Evolutionary conservation across 257 asterid genomes (phyloP).

Genomic region (Forsythia viridissima): DNA sequence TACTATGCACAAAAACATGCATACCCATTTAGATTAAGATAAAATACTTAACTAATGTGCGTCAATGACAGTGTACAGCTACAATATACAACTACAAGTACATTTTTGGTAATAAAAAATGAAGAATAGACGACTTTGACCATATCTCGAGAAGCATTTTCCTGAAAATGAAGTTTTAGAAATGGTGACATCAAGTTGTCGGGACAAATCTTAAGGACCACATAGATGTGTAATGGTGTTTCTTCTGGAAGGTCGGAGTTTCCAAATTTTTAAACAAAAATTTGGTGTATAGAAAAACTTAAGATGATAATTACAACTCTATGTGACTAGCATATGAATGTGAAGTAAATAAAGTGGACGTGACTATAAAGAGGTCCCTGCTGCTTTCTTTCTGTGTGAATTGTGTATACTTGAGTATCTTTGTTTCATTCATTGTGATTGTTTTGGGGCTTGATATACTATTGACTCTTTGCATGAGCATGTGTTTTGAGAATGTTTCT

Average conservation of each 20-base stretch:
- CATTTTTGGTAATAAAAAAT: neutral
- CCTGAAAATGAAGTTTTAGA: neutral
- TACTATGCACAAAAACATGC: neutral
- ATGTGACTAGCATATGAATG: neutral
- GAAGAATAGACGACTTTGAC: neutral
- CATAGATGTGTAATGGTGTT: neutral
- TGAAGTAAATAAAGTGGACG: neutral
- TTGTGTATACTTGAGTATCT: constrained; percentile 3
- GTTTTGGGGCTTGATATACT: constrained; percentile 3
- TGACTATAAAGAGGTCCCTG: neutral
- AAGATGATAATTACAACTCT: neutral
- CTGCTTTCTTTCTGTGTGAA: neutral
- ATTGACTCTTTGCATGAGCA: neutral
- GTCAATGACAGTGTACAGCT: neutral
- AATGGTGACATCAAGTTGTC: neutral
- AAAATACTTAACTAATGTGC: neutral
- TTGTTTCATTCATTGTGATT: constrained; percentile 1
- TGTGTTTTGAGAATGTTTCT: constrained; percentile 2
- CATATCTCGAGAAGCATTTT: neutral
- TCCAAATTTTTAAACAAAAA: neutral
- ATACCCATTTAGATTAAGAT: neutral
- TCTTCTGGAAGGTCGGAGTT: neutral
- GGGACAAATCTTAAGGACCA: neutral
- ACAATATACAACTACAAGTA: neutral
- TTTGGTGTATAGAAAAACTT: neutral